A percentile compares a stretch with the other conserved stretches of the same genome.
phyloP scores from a whole-genome alignment of 768 basidiomycete genomes.

The Peribolospora baueri region DNA sequence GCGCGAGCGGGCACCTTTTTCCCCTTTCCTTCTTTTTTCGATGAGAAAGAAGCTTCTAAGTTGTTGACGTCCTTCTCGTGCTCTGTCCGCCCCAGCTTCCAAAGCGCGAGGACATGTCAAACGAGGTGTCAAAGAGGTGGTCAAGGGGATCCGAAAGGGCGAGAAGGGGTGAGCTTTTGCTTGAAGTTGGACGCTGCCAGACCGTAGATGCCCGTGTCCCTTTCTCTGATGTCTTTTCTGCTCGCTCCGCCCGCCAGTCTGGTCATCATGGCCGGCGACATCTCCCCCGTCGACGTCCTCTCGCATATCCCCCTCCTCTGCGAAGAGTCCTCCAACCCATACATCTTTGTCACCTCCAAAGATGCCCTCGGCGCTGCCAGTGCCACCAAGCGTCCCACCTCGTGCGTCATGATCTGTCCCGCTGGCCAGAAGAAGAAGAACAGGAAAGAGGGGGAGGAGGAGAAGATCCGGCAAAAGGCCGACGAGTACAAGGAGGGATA shows the following conservation, averaged over 20 bases:
- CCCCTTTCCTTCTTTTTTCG: constrained; percentile 14
- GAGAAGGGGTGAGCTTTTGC: constrained; percentile 50
- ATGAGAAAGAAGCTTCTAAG: not conserved
- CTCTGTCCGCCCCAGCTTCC: constrained; percentile 34
- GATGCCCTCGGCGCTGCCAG: constrained; percentile 90
- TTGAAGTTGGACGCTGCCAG: not conserved
- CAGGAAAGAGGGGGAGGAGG: constrained; percentile 26
- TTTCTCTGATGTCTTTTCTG: not conserved
- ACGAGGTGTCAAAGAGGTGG: constrained; percentile 93
- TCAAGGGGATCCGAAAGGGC: constrained; percentile 89
- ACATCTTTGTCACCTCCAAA: constrained; percentile 69
- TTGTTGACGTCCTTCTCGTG: not conserved
- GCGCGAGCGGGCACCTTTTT: not conserved
- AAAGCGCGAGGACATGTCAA: constrained; percentile 73
- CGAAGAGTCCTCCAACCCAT: constrained; percentile 79
- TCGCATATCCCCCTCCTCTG: constrained; percentile 84
- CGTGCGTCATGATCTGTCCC: constrained; percentile 85
- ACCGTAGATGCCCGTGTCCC: not conserved
- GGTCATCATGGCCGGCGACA: constrained; percentile 81
- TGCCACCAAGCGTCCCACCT: constrained; percentile 91
- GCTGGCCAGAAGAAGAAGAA: constrained; percentile 47
- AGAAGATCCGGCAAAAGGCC: constrained; percentile 23
- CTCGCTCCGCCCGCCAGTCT: constrained; percentile 27
- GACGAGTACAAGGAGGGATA: constrained; percentile 64
- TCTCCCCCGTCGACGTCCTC: constrained; percentile 94